Evolutionary conservation across 1,139 yeast species (phyloP), one percentile per base, ranked within the genome.

Genomic region (Scheffersomyces lignicola): DNA sequence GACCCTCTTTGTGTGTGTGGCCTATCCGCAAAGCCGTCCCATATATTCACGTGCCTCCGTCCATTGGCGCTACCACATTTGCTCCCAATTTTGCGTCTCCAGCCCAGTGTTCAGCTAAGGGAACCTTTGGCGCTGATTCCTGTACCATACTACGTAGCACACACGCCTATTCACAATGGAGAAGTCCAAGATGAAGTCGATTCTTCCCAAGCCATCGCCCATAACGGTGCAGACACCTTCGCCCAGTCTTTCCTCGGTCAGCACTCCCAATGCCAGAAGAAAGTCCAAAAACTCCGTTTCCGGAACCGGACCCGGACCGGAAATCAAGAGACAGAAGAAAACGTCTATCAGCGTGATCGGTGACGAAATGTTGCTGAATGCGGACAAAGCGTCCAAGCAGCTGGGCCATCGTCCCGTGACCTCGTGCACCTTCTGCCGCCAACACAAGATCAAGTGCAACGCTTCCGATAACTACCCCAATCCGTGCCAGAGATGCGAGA

Each of bases 351-450:
- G 8, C 10, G 20, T 31, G 21, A 7, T 13, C 15, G 17, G 5
- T n/a, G 18, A 11, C 9, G 34, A 13, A 11, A 21, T 25, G 8
- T 25, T 17, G 15, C 7, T 18, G 9, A 18, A 8, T 7, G 14
- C 4, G 11, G 55, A 49, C 5, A 43, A 40, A 14, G 31, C 47
- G 2, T 36, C 52, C 22, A 65, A 65, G 42, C 66, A 60, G 32
- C 56, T 69, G 0, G 73, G 73, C 10, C 90, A 83, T 50, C 65
- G 96, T 37, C 96, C 96, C 0, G 95, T 89, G 2, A 85, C 96
- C 0, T 84, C 95, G 3, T 90, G 97, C 54, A 86, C 96, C 0
- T 94, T 88, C 52, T 90, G 97, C 56, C 79, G 97, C 36, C 97
- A 90, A 55, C 97, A 89, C 56, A 90, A 90, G 60, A 88, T 89